Percentiles rank a stretch among this genome's conserved stretches.
phyloP scores from a whole-genome alignment of 768 basidiomycete species.

The Hericium coralloides region DNA sequence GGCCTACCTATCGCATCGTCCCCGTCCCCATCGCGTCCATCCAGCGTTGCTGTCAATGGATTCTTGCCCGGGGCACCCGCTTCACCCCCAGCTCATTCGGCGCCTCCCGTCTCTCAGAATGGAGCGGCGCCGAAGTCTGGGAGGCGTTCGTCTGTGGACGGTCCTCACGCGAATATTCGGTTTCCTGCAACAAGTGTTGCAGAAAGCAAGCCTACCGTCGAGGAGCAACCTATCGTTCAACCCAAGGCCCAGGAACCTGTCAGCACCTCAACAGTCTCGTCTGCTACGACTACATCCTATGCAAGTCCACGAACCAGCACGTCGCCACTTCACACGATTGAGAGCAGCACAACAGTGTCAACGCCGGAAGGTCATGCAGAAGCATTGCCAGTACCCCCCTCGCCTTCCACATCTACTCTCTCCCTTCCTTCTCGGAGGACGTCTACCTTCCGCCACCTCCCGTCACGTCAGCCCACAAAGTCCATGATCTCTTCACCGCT shows the following conservation, averaged over 20 bases:
- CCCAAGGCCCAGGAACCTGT: neutral
- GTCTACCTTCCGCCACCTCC: conserved; percentile 47
- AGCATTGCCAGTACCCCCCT: neutral
- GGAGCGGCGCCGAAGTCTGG: too few relatives aligned
- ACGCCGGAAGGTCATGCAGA: too few relatives aligned
- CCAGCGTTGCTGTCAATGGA: neutral
- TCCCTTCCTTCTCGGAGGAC: conserved; percentile 24
- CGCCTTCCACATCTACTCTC: conserved; percentile 3
- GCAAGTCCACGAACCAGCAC: too few relatives aligned
- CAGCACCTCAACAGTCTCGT: too few relatives aligned
- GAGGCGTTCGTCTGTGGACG: too few relatives aligned
- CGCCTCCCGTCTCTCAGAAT: too few relatives aligned
- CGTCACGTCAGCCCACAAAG: conserved; percentile 22
- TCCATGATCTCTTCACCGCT: conserved; percentile 27
- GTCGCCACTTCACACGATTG: too few relatives aligned
- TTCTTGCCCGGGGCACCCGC: neutral
- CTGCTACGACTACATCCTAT: too few relatives aligned
- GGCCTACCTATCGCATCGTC: conserved; percentile 8
- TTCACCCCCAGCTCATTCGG: neutral
- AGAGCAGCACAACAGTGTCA: too few relatives aligned
- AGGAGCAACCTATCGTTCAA: neutral
- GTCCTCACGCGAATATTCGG: too few relatives aligned
- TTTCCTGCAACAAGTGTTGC: too few relatives aligned
- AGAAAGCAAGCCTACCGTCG: neutral
- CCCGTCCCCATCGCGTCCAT: conserved; percentile 9